These are phyloP conservation scores for Nitzschia inconspicua DNA, from an alignment of 108 stramenopile species.

Conservation along the genomic window DNA sequence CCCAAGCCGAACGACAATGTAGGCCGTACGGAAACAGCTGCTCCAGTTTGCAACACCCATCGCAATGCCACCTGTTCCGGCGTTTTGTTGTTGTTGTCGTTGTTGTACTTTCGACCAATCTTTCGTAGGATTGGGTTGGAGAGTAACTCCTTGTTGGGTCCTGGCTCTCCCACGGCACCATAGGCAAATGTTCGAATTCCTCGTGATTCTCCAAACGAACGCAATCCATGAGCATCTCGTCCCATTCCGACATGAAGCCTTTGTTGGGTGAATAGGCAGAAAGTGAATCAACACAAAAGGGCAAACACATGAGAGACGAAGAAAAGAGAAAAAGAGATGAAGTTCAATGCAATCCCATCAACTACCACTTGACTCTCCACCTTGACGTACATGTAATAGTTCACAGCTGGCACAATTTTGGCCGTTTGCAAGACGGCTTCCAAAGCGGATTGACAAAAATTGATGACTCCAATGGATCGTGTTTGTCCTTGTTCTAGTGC, in stretches of 20 bases:
- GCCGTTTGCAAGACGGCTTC: conserved; percentile 36
- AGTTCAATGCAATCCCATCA: background rate
- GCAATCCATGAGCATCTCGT: conserved; percentile 28
- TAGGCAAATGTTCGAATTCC: conserved; percentile 56
- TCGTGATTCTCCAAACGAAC: conserved; percentile 26
- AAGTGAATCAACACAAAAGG: background rate
- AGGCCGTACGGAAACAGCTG: conserved; percentile 37
- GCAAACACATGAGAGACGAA: background rate
- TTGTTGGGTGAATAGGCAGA: no score
- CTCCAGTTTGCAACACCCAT: conserved; percentile 46
- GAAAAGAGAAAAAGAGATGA: background rate
- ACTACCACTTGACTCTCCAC: background rate
- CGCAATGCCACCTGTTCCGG: conserved; percentile 46
- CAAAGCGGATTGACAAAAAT: conserved; percentile 41
- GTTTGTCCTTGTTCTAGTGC: conserved; percentile 32
- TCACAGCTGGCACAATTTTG: conserved; percentile 37
- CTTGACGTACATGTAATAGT: conserved; percentile 39
- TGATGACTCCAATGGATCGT: conserved; percentile 46
- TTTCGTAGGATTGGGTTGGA: conserved; percentile 19
- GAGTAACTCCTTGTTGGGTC: conserved; percentile 32
- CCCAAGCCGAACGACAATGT: conserved; percentile 41
- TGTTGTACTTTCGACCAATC: conserved; percentile 23
- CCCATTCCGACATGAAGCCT: conserved; percentile 44
- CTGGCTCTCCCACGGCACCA: conserved; percentile 48
- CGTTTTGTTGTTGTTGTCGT: conserved; percentile 1